Base-by-base conservation (phyloP, 1,139 yeast species). In the Meyerozyma carpophila region DNA sequence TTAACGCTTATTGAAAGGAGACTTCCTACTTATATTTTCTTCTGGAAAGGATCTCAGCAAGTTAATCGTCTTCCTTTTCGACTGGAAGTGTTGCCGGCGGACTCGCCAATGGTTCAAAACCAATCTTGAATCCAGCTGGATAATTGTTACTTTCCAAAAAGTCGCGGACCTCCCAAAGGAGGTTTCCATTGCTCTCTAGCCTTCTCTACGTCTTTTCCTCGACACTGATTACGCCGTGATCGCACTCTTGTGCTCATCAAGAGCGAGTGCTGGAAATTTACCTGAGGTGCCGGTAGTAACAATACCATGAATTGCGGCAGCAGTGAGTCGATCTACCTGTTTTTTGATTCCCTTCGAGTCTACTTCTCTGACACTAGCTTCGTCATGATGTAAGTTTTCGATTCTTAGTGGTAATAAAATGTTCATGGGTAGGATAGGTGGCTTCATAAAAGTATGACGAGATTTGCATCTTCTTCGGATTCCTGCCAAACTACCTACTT, bases 251-350 rank as follows among this genome's bases (percentile, higher is more conserved):
- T 50, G 50, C 40, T 51, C 55, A 38, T 51, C 55, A 14, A 42
- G 40, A 4, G 49, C 47, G 14, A 51, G 47, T 10, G 55, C 45
- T 26, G 55, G 51, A 32, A 51, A 50, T 41, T 51, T 54, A n/a
- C 55, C 55, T 39, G 55, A 50, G 27, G 55, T 51, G 26, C 55
- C 55, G 36, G 55, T 51, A 25, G 54, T 50, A 8, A 51, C 55
- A 24, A 51, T 36, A 34, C 55, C 55, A 34, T 51, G 50, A 20
- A 51, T 38, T 21, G 52, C 54, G 27, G 47, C 53, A 2, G 43
- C 52, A 27, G 40, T 47, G 8, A 46, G 40, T 39, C 54, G 46
- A n/a, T 51, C 51, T 5, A 50, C 54, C 32, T 43, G 47, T 31
- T 29, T 39, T 28, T 36, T 14, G 36, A 51, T 48, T 36, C 32